Evolutionary conservation across 371 early-diverging fungal genomes (phyloP).

Genomic region (Smittium mucronatum): DNA sequence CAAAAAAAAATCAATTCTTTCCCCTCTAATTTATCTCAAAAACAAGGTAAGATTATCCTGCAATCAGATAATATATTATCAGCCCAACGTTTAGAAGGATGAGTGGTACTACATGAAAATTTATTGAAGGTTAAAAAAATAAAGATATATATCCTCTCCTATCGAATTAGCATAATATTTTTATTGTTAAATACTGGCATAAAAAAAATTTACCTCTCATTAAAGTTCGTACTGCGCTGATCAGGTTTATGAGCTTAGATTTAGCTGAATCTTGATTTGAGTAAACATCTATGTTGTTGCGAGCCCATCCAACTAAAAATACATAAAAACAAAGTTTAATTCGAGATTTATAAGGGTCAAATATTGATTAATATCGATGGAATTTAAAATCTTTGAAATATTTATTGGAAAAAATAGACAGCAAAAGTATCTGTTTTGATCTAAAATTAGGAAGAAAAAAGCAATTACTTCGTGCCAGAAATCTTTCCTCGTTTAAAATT

Average conservation of each 20-base stretch:
- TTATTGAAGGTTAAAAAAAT: not conserved
- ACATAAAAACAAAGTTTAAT: not conserved
- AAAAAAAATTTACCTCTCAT: constrained; percentile 58
- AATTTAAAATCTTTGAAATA: not conserved
- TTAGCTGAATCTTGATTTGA: constrained; percentile 60
- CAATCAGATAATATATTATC: too few species aligned
- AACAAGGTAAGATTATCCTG: too few species aligned
- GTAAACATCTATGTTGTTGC: constrained; percentile 53
- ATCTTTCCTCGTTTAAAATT: constrained; percentile 86
- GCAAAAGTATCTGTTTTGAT: too few species aligned
- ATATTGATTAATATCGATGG: not conserved
- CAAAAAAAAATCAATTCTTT: too few species aligned
- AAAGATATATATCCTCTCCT: not conserved
- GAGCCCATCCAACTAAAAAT: constrained; percentile 47
- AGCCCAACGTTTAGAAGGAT: not conserved
- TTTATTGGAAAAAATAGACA: not conserved
- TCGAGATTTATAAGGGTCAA: not conserved
- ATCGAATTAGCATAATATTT: not conserved
- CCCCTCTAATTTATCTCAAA: too few species aligned
- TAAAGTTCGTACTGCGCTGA: constrained; percentile 81
- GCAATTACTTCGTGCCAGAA: constrained; percentile 76
- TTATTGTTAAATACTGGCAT: too few species aligned
- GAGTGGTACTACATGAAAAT: not conserved
- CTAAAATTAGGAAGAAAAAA: not conserved
- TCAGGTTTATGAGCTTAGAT: constrained; percentile 67